Evolutionary conservation across 352 stramenopile species (phyloP).

Genomic region (Pythium grandisporangium): DNA sequence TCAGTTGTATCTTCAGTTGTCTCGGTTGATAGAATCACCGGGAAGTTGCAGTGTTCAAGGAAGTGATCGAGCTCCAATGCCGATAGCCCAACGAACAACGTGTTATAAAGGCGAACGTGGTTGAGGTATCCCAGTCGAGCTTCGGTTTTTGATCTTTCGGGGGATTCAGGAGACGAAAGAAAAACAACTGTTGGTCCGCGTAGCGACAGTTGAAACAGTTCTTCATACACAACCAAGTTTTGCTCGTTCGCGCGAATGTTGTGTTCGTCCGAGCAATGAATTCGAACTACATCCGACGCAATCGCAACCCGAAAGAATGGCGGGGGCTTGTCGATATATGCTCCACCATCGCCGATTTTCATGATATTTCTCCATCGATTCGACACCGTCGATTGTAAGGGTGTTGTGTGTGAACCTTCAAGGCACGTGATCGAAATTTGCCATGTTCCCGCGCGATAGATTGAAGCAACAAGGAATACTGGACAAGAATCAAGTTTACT

Average conservation of each 20-base stretch:
- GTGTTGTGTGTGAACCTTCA: conserved; percentile 55
- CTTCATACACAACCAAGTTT: conserved; percentile 39
- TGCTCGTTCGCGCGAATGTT: conserved; percentile 19
- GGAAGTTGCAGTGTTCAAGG: conserved; percentile 62
- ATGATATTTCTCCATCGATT: no score
- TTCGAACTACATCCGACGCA: conserved; percentile 16
- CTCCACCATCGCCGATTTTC: no score
- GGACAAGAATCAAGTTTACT: conserved; percentile 4
- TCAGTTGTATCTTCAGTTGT: conserved; percentile 8
- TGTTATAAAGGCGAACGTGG: conserved; percentile 54
- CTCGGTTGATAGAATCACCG: conserved; percentile 38
- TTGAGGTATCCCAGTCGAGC: conserved; percentile 52
- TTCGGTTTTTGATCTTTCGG: conserved; percentile 32
- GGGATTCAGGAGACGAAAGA: conserved; percentile 33
- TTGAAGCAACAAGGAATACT: conserved; percentile 65
- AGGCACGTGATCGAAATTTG: conserved; percentile 54
- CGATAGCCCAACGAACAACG: conserved; percentile 33
- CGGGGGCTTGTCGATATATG: no score
- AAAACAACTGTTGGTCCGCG: conserved; percentile 32
- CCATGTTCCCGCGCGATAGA: conserved; percentile 62
- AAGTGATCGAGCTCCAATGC: conserved; percentile 65
- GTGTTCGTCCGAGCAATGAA: conserved; percentile 67
- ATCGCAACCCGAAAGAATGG: conserved; percentile 6
- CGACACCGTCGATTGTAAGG: background rate
- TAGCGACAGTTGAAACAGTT: conserved; percentile 38